phyloP scores from a whole-genome alignment of 139 green algal species.

The Chlorella sp. region DNA sequence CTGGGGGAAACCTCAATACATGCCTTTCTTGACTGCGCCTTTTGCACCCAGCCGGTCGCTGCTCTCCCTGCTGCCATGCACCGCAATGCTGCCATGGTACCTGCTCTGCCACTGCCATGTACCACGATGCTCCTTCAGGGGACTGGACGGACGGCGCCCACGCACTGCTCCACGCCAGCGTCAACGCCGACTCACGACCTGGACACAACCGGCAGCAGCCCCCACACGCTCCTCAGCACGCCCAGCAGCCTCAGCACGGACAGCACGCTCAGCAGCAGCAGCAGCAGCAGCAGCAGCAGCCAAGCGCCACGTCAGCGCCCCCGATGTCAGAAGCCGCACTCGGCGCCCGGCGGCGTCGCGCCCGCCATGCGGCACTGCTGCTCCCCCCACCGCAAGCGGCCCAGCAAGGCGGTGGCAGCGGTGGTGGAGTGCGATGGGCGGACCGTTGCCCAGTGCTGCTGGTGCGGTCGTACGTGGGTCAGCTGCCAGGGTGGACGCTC shows the following conservation, averaged over 20 bases:
- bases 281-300: neutral
- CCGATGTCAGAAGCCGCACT: neutral
- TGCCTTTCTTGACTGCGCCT: too few relatives aligned
- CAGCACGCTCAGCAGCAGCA: neutral
- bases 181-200: too few relatives aligned
- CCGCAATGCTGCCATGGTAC: too few relatives aligned
- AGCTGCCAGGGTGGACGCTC: slow-evolving; percentile 45
- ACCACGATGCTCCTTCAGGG: neutral
- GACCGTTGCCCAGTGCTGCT: slow-evolving; percentile 16
- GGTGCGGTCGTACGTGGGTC: neutral
- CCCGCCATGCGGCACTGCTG: neutral
- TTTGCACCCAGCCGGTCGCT: too few relatives aligned
- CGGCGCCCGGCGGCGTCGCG: neutral
- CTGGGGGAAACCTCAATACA: too few relatives aligned
- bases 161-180: neutral
- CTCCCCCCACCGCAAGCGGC: neutral
- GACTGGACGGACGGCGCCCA: slow-evolving; percentile 9
- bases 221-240: neutral
- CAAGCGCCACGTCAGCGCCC: slow-evolving; percentile 17
- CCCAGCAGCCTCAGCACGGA: neutral
- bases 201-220: neutral
- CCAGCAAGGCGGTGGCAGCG: too few relatives aligned
- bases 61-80: too few relatives aligned
- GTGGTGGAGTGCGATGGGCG: neutral
- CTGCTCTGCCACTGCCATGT: too few relatives aligned